A percentile compares a stretch with the other conserved stretches of the same genome.
Conservation (phyloP, 2,329 filamentous ascomycete species). For the Didymella lethalis region DNA sequence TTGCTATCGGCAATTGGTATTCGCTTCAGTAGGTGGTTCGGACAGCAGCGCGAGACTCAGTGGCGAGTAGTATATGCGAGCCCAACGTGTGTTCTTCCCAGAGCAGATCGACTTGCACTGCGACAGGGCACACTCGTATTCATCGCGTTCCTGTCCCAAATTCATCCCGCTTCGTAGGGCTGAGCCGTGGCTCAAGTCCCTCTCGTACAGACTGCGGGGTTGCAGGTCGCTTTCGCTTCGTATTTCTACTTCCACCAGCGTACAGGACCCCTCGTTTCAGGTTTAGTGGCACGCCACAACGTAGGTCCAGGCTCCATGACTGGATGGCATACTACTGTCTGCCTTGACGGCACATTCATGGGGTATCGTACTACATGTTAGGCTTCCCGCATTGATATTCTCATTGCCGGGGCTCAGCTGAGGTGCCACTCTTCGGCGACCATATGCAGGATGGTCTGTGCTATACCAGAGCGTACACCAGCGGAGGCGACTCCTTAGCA, state of each 20-base stretch:
- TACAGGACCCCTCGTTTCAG: neutral
- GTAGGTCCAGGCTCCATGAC: neutral
- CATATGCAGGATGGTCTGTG: neutral
- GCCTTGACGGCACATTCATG: neutral
- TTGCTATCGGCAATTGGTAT: too few relatives aligned
- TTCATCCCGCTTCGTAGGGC: neutral
- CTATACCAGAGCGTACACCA: neutral
- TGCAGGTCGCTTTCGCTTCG: neutral
- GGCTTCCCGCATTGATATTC: neutral
- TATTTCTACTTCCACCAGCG: neutral
- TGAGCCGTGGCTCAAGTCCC: conserved; percentile 4
- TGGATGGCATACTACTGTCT: neutral
- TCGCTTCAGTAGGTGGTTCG: too few relatives aligned
- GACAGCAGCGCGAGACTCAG: too few relatives aligned
- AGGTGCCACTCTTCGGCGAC: neutral
- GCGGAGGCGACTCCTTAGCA: neutral
- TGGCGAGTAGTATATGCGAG: too few relatives aligned
- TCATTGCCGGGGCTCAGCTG: neutral
- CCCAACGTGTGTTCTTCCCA: too few relatives aligned
- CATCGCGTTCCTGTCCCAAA: too few relatives aligned
- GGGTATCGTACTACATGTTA: neutral
- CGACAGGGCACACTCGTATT: too few relatives aligned
- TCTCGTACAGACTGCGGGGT: conserved; percentile 7
- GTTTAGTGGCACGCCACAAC: neutral
- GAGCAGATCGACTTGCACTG: neutral